phyloP scores from a whole-genome alignment of 208 protist genomes.

The Acanthamoeba lugdunensis region DNA sequence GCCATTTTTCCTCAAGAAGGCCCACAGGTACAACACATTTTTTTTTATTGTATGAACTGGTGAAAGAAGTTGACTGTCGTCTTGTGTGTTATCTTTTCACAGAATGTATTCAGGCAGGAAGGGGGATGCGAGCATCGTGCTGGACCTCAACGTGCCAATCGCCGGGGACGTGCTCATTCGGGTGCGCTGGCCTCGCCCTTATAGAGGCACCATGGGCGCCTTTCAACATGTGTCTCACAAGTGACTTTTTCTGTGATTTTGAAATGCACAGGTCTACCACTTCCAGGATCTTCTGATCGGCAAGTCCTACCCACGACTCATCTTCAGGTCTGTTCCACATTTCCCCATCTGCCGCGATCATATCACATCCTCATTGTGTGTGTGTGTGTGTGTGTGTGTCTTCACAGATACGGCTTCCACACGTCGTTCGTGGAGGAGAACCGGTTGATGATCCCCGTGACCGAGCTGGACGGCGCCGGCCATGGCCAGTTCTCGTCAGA shows the following conservation, averaged over 20 bases:
- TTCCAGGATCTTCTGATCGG: conserved; percentile 52
- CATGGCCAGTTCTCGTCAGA: conserved; percentile 5
- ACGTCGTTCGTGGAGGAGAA: not conserved
- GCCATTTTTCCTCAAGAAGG: conserved; percentile 23
- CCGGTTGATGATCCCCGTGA: not conserved
- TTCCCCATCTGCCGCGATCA: no score
- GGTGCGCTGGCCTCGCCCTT: not conserved
- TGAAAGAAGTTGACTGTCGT: no score
- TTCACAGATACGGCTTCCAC: not conserved
- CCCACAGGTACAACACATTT: not conserved
- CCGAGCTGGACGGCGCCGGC: conserved; percentile 3
- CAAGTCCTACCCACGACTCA: conserved; percentile 39
- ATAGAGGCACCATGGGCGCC: not conserved
- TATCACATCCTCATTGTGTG: not conserved
- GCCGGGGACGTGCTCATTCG: conserved; percentile 34
- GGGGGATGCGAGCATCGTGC: not conserved
- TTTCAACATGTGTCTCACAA: not conserved
- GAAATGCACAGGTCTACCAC: no score
- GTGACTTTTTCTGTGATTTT: no score
- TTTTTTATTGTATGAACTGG: no score
- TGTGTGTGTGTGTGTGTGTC: not conserved
- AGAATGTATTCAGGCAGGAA: conserved; percentile 16
- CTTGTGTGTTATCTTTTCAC: not conserved
- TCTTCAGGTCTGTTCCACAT: not conserved
- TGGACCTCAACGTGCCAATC: conserved; percentile 5